Conservation (phyloP, 2,329 filamentous ascomycete genomes). For the Keithomyces neogunnii region DNA sequence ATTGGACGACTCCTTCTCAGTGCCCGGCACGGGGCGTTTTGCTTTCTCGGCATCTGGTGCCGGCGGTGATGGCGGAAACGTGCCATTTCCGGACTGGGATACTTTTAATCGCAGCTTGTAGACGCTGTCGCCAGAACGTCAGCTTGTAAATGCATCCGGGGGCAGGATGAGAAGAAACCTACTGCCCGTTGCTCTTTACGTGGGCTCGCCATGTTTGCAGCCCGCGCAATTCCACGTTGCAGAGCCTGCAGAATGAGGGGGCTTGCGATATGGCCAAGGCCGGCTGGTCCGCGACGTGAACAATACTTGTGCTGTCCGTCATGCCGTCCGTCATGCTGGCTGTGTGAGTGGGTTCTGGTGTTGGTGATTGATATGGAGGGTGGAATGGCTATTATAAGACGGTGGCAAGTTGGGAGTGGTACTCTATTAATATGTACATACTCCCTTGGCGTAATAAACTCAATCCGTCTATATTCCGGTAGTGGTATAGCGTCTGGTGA, state of each 20-base stretch:
- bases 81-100: slow-evolving; percentile 11
- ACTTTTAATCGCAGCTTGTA: slow-evolving; percentile 15
- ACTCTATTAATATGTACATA: no score
- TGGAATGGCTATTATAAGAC: not conserved
- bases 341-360: not conserved
- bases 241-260: not conserved
- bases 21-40: not conserved
- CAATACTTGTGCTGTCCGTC: not conserved
- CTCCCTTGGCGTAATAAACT: no score
- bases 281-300: not conserved
- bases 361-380: not conserved
- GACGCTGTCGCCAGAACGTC: slow-evolving; percentile 8
- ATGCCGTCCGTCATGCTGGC: not conserved
- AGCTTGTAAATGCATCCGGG: not conserved
- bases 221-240: not conserved
- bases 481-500: not conserved
- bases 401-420: not conserved
- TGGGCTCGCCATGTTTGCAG: not conserved
- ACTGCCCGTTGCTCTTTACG: not conserved
- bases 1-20: not conserved
- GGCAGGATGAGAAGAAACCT: not conserved
- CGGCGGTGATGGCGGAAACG: slow-evolving; percentile 7
- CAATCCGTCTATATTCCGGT: no score
- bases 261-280: not conserved
- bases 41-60: not conserved